A percentile compares a stretch with the other conserved stretches of the same genome.
phyloP scores from a whole-genome alignment of 768 basidiomycete species.

The Boletus coccyginus region DNA sequence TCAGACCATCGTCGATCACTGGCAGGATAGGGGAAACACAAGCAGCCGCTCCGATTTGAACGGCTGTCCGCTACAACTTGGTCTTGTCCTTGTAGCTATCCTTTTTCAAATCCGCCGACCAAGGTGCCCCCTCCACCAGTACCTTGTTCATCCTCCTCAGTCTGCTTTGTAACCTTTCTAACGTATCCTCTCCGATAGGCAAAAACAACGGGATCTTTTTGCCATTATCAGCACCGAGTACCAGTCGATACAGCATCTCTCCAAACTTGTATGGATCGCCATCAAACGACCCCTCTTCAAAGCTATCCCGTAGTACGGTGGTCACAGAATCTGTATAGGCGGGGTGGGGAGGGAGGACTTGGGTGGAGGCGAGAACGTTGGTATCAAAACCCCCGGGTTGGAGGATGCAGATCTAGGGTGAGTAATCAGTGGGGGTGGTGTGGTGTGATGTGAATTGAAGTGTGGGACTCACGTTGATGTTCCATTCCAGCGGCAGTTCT shows the following conservation, averaged over 20 bases:
- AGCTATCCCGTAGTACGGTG: not conserved
- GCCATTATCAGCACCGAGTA: not conserved
- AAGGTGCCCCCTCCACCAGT: not conserved
- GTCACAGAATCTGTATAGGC: constrained; percentile 7
- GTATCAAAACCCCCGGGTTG: constrained; percentile 18
- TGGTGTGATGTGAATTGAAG: too few species aligned
- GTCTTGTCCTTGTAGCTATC: not conserved
- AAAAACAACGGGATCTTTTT: constrained; percentile 3
- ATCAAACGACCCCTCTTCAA: not conserved
- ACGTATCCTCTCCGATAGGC: constrained; percentile 9
- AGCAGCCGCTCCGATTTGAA: too few species aligned
- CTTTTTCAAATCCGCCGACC: constrained; percentile 11
- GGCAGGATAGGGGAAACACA: too few species aligned
- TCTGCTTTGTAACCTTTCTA: constrained; percentile 2
- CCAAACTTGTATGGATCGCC: constrained; percentile 18
- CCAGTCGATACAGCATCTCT: constrained; percentile 1
- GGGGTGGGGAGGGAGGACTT: constrained; percentile 6
- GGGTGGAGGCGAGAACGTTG: not conserved
- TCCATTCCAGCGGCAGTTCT: constrained; percentile 15
- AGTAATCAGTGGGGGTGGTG: too few species aligned
- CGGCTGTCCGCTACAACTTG: not conserved
- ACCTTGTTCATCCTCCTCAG: not conserved
- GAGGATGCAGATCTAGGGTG: constrained; percentile 12
- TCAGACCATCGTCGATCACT: too few species aligned
- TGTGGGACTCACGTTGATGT: constrained; percentile 13